These are phyloP conservation scores for Periconia digitata DNA, from an alignment of 2,329 filamentous ascomycete species.

Conservation along the genomic window DNA sequence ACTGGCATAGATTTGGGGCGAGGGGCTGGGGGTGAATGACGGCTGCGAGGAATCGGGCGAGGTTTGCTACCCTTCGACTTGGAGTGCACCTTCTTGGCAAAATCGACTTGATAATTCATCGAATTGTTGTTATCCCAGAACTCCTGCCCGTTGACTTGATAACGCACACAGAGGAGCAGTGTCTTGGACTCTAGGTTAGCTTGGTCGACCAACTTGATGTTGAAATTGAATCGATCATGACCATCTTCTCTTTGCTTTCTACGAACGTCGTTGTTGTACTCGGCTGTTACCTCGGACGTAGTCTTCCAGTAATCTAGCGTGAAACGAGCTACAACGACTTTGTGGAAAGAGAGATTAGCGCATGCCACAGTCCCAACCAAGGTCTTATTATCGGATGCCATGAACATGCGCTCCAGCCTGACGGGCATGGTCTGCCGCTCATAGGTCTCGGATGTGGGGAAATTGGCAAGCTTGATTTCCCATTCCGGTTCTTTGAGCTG, in stretches of 20 bases:
- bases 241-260: constrained; percentile 66
- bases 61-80: constrained; percentile 54
- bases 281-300: constrained; percentile 88
- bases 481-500: constrained; percentile 65
- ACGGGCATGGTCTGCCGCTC: constrained; percentile 67
- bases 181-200: constrained; percentile 92
- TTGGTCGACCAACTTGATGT: constrained; percentile 87
- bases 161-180: constrained; percentile 87
- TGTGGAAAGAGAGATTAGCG: constrained; percentile 86
- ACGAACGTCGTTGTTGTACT: constrained; percentile 78
- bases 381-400: constrained; percentile 84
- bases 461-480: constrained; percentile 85
- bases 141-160: constrained; percentile 79
- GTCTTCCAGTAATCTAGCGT: constrained; percentile 99
- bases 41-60: constrained; percentile 53
- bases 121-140: constrained; percentile 92
- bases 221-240: constrained; percentile 90
- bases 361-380: constrained; percentile 83
- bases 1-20: constrained; percentile 53
- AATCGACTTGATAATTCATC: constrained; percentile 93
- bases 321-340: constrained; percentile 86
- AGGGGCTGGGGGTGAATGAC: constrained; percentile 48
- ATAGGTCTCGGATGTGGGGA: constrained; percentile 65
- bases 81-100: constrained; percentile 73
- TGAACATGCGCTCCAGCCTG: constrained; percentile 81